Percentiles rank a stretch among this genome's conserved stretches.
phyloP scores from a whole-genome alignment of 441 rosid species.

The Adansonia grandidieri region DNA sequence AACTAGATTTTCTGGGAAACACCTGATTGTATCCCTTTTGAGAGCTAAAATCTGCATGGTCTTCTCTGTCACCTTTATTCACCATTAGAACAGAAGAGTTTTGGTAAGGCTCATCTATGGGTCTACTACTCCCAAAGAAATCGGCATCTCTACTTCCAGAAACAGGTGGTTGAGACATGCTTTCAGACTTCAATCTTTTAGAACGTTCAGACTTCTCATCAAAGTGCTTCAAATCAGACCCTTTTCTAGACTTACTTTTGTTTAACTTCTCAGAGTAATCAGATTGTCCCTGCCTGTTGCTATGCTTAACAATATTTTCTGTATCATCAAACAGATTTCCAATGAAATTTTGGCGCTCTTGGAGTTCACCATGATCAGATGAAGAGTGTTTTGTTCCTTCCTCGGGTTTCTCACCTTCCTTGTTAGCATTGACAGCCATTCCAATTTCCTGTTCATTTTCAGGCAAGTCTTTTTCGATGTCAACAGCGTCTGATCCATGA shows the following conservation, averaged over 20 bases:
- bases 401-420: constrained; percentile 44
- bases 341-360: constrained; percentile 65
- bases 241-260: constrained; percentile 56
- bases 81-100: constrained; percentile 45
- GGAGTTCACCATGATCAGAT: constrained; percentile 49
- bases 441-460: constrained; percentile 60
- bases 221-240: constrained; percentile 45
- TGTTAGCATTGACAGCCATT: constrained; percentile 40
- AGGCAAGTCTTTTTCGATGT: constrained; percentile 62
- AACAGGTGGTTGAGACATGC: constrained; percentile 42
- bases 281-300: constrained; percentile 54
- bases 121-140: constrained; percentile 40
- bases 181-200: constrained; percentile 67
- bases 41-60: constrained; percentile 40
- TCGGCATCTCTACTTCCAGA: constrained; percentile 49
- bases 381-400: constrained; percentile 44
- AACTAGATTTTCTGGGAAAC: constrained; percentile 52
- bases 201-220: constrained; percentile 50
- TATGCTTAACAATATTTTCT: constrained; percentile 48
- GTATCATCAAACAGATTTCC: constrained; percentile 87
- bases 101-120: constrained; percentile 41
- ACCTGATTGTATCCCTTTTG: constrained; percentile 47
- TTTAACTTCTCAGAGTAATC: constrained; percentile 50
- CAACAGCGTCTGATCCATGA: constrained; percentile 55
- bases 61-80: constrained; percentile 48